Conservation (phyloP, 176 grass and related monocot species). For the Oryza nivara region DNA sequence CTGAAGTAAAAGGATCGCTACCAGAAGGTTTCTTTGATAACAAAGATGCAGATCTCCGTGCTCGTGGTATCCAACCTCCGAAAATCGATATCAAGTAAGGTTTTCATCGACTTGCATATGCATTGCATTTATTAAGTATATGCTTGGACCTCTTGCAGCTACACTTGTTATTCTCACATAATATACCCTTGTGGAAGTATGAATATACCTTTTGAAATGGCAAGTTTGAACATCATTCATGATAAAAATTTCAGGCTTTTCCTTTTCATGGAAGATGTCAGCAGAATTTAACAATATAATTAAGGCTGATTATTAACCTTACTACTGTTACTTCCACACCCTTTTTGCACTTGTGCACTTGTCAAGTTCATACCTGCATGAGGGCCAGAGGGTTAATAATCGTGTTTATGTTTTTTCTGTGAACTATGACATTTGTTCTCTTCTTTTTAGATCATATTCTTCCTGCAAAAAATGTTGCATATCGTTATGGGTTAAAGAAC, state of each 20-base stretch:
- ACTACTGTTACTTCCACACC: constrained; percentile 18
- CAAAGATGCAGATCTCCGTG: constrained; percentile 94
- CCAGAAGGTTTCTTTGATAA: constrained; percentile 99
- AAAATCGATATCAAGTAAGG: constrained; percentile 75
- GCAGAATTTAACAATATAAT: constrained; percentile 13
- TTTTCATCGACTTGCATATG: constrained; percentile 19
- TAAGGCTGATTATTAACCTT: not conserved
- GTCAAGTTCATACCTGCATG: not conserved
- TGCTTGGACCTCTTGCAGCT: constrained; percentile 4
- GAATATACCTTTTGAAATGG: not conserved
- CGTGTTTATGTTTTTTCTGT: not conserved
- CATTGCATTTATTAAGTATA: constrained; percentile 21
- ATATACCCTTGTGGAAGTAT: not conserved
- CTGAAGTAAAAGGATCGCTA: constrained; percentile 63
- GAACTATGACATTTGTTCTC: not conserved
- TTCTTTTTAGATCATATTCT: not conserved
- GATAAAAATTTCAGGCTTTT: not conserved
- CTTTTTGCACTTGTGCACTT: constrained; percentile 14
- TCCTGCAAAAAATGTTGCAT: not conserved
- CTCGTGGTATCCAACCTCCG: constrained; percentile 79
- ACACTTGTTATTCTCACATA: not conserved
- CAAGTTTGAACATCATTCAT: not conserved
- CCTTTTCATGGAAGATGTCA: not conserved
- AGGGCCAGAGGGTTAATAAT: not conserved
- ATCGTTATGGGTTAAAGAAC: not conserved